These are phyloP conservation scores for Passalora sequoiae DNA, from an alignment of 2,329 filamentous ascomycete species.

Conservation along the genomic window DNA sequence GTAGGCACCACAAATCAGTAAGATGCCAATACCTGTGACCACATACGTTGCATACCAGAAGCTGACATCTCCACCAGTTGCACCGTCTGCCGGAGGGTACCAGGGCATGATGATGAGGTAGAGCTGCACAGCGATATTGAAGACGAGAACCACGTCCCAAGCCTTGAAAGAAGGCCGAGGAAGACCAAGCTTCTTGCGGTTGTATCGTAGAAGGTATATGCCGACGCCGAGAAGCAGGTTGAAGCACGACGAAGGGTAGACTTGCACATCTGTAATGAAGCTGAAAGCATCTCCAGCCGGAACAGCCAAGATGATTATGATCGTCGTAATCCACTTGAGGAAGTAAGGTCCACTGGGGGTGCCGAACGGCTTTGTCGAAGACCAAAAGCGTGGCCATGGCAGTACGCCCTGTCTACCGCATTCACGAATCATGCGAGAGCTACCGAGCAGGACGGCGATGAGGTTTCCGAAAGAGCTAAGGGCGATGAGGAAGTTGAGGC, in stretches of 20 bases:
- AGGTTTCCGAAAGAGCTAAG: slow-evolving; percentile 57
- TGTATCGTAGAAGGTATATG: slow-evolving; percentile 53
- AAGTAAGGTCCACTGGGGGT: slow-evolving; percentile 50
- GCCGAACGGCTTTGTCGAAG: slow-evolving; percentile 58
- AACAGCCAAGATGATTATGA: slow-evolving; percentile 56
- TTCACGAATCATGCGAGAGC: slow-evolving; percentile 55
- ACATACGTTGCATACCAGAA: slow-evolving; percentile 72
- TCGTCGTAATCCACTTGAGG: slow-evolving; percentile 54
- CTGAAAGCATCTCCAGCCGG: slow-evolving; percentile 61
- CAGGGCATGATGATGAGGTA: slow-evolving; percentile 66
- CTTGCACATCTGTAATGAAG: slow-evolving; percentile 48
- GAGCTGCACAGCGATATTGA: slow-evolving; percentile 55
- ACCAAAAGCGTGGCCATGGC: slow-evolving; percentile 58
- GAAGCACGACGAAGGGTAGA: slow-evolving; percentile 58
- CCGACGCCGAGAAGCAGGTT: slow-evolving; percentile 53
- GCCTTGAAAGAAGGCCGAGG: slow-evolving; percentile 51
- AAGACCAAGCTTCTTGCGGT: slow-evolving; percentile 45
- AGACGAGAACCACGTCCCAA: slow-evolving; percentile 55
- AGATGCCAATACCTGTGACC: slow-evolving; percentile 60
- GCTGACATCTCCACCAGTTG: slow-evolving; percentile 58
- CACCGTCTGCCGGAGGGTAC: slow-evolving; percentile 60
- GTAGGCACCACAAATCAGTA: slow-evolving; percentile 54
- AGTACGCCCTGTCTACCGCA: slow-evolving; percentile 59
- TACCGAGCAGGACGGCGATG: slow-evolving; percentile 51
- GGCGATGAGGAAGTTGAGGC: slow-evolving; percentile 54